Base-by-base conservation (phyloP, 1,284 basidiomycete genomes). In the Ceratobasidium sp. region DNA sequence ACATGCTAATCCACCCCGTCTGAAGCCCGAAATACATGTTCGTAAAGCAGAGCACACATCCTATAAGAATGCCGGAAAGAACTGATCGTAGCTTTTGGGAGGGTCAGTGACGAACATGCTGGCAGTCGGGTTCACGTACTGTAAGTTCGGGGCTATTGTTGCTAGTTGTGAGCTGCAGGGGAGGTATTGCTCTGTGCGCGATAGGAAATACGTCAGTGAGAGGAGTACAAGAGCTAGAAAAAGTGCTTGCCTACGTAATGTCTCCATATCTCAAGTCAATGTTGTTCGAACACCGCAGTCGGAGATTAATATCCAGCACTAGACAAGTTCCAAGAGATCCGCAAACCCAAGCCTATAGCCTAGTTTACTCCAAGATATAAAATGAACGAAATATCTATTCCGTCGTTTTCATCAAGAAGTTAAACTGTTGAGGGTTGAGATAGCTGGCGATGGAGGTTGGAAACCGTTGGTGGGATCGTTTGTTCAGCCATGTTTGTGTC, bases 1-100 rank as follows among this genome's bases (percentile, higher is more conserved):
- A 88, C 88, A 90, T 90, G 81, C 87, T 87, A 64, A 91, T 90
- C 88, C 89, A 92, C 76, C 91, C 91, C 0, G 91, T 91, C 80
- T 92, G 91, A 21, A 92, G 83, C 14, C 91, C 91, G 75, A 93
- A 91, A 78, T 91, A 92, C 38, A 91, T 83, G 78, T 92, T 92
- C 73, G 90, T 91, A 79, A 91, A 91, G 77, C 90, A 91, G 71
- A 93, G 82, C 21, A 93, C 81, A 76, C 88, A 88, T n/a, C 91
- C 91, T 50, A 93, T 91, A 30, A 86, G 77, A 28, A 92, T 83
- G 0, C 91, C 91, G 9, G 87, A 83, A 11, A 84, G 54, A 11
- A 89, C 84, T 11, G 89, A 87, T 18, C 84, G 80, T 43, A 85
- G 75, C 84, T 85, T 44, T n/a, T 18, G 26, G 35, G 59, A 30